Conservation (phyloP, 148 eudicot species). For the Arctostaphylos glauca region DNA sequence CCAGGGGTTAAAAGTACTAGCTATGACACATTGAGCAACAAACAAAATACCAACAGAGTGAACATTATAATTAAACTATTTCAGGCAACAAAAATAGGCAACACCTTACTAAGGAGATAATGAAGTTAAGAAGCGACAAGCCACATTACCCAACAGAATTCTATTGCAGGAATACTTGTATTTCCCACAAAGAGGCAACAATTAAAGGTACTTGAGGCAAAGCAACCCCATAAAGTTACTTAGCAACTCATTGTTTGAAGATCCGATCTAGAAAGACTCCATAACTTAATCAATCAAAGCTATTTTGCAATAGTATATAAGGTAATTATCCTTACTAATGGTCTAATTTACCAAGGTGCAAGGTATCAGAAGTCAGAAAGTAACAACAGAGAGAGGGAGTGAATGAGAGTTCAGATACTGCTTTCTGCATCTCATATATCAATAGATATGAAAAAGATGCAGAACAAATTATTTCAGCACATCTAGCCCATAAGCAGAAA, state of each 20-base stretch:
- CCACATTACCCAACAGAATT: neutral
- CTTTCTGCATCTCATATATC: neutral
- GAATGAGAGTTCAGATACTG: neutral
- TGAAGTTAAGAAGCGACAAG: neutral
- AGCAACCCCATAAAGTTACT: neutral
- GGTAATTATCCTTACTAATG: neutral
- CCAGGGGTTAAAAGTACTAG: neutral
- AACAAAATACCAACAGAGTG: neutral
- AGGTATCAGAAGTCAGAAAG: neutral
- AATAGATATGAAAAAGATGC: neutral
- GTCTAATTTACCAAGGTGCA: neutral
- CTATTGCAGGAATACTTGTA: neutral
- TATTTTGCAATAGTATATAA: neutral
- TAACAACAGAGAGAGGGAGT: neutral
- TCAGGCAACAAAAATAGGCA: constrained; percentile 1
- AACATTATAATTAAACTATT: neutral
- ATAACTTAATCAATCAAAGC: neutral
- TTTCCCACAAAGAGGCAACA: neutral
- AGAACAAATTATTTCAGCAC: neutral
- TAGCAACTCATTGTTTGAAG: neutral
- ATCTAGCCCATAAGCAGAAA: neutral
- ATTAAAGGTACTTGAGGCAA: neutral
- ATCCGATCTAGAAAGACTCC: neutral
- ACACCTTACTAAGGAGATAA: neutral
- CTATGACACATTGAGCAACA: neutral